Base-by-base conservation (phyloP, 202 grass and related monocot genomes). In the Carex arenaria region DNA sequence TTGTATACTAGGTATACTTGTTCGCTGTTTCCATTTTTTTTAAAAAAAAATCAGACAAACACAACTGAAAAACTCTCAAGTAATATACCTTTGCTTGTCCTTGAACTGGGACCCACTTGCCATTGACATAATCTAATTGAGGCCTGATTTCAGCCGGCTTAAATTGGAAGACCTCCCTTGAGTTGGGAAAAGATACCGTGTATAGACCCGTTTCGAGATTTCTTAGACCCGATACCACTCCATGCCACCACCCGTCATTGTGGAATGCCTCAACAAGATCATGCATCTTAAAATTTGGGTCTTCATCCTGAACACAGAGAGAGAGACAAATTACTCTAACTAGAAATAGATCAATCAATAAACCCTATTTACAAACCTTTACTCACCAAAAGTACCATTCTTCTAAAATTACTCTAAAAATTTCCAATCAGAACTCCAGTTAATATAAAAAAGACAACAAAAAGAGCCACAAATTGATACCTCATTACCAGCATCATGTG, bases 201-300 rank as follows among this genome's bases (percentile, higher is more conserved):
- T 89, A 94, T n/a, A 61, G 1, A 32, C 7, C 28, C 1, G 45
- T 9, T n/a, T 0, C 5, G 10, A 26, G 3, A 19, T 32, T 23
- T 26, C 31, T 75, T 31, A 85, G 36, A 3, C 36, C 82, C 42
- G 68, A 70, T 42, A 97, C 81, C 34, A 97, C 82, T 56, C 94
- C 91, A 3, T 76, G 65, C 94, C 94, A 93, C 94, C 91, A 97
- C 0, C 94, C 91, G 4, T 85, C 91, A 70, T 83, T 87, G 85
- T 92, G 89, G 85, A 87, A 87, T 9, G 91, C 94, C 72, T 94
- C 94, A 14, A 97, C 88, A 61, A 82, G 75, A 13, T 90, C 85
- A 88, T 90, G 80, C 57, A 90, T 19, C 20, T 68, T 64, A 61
- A 90, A 87, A 19, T 0, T 47, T 13, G 32, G 4, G n/a, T 18